These are phyloP conservation scores for Trametes villosa DNA, from an alignment of 768 basidiomycete genomes.

Conservation along the genomic window DNA sequence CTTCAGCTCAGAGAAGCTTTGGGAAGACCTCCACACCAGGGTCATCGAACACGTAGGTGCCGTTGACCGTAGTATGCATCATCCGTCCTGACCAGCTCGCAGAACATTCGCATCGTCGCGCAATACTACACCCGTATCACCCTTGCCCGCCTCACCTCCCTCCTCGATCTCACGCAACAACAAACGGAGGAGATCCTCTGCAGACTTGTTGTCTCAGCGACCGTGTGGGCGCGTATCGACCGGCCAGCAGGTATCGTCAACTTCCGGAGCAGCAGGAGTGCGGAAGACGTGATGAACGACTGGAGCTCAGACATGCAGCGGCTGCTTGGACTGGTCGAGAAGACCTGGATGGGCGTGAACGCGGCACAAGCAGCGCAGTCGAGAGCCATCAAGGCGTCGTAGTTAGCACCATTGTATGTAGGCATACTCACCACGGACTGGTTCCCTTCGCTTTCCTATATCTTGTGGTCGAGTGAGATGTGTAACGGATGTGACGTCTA, in stretches of 20 bases:
- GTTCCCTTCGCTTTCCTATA: not conserved
- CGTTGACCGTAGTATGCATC: not conserved
- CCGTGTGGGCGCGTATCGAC: constrained; percentile 93
- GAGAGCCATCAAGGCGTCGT: constrained; percentile 46
- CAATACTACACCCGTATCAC: constrained; percentile 95
- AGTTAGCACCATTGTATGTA: constrained; percentile 25
- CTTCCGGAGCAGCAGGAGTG: constrained; percentile 80
- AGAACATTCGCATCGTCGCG: constrained; percentile 97
- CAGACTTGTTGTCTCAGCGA: constrained; percentile 88
- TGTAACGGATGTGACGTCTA: not conserved
- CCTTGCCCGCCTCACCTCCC: constrained; percentile 75
- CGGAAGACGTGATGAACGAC: constrained; percentile 96
- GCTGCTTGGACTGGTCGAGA: constrained; percentile 89
- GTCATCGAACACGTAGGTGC: constrained; percentile 92
- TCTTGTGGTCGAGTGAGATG: not conserved
- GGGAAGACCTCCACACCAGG: constrained; percentile 94
- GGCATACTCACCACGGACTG: constrained; percentile 24
- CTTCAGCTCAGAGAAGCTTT: constrained; percentile 77
- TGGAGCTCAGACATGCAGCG: constrained; percentile 98
- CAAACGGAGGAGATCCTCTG: constrained; percentile 90
- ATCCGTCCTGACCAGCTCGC: constrained; percentile 5
- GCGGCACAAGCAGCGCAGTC: constrained; percentile 86
- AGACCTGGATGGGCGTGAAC: constrained; percentile 98
- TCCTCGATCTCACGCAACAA: constrained; percentile 82
- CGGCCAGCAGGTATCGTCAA: constrained; percentile 87